These are phyloP conservation scores for Thelephora ganbajun DNA, from an alignment of 768 basidiomycete genomes.

Conservation along the genomic window DNA sequence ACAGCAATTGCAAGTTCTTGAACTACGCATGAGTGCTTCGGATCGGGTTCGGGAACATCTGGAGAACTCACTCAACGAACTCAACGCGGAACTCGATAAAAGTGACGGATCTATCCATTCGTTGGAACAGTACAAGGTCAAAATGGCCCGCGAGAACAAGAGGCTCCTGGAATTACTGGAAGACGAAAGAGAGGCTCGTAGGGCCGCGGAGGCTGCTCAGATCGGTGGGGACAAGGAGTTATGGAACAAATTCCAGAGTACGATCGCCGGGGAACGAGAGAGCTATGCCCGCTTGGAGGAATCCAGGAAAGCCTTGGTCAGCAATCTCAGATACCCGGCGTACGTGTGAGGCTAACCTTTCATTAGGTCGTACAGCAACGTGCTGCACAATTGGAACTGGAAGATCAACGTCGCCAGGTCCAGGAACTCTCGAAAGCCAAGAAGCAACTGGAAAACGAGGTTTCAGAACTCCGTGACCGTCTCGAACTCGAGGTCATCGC, in stretches of 20 bases:
- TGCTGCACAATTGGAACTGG: slow-evolving; percentile 47
- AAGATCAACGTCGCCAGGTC: slow-evolving; percentile 47
- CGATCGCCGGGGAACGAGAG: slow-evolving; percentile 43
- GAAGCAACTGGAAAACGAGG: slow-evolving; percentile 43
- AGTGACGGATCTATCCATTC: slow-evolving; percentile 55
- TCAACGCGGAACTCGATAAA: slow-evolving; percentile 46
- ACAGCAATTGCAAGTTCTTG: slow-evolving; percentile 53
- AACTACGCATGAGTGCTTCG: slow-evolving; percentile 55
- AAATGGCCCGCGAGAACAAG: slow-evolving; percentile 42
- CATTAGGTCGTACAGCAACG: slow-evolving; percentile 52
- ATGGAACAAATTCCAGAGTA: slow-evolving; percentile 52
- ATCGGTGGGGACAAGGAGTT: slow-evolving; percentile 48
- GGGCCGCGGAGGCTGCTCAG: slow-evolving; percentile 46
- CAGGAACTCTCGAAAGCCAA: slow-evolving; percentile 43
- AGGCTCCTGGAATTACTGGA: slow-evolving; percentile 39
- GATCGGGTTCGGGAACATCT: slow-evolving; percentile 53
- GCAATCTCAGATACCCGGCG: slow-evolving; percentile 10
- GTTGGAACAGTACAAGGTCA: slow-evolving; percentile 40
- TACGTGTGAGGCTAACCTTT: not conserved
- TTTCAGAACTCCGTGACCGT: slow-evolving; percentile 37
- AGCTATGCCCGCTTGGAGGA: slow-evolving; percentile 54
- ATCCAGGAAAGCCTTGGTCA: slow-evolving; percentile 53
- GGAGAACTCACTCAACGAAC: slow-evolving; percentile 41
- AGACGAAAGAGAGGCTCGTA: slow-evolving; percentile 51
- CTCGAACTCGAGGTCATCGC: slow-evolving; percentile 35